Evolutionary conservation across 164 flowering plant species (phyloP), one percentile per base, ranked within the genome.

Genomic region (Kalanchoe fedtschenkoi): DNA sequence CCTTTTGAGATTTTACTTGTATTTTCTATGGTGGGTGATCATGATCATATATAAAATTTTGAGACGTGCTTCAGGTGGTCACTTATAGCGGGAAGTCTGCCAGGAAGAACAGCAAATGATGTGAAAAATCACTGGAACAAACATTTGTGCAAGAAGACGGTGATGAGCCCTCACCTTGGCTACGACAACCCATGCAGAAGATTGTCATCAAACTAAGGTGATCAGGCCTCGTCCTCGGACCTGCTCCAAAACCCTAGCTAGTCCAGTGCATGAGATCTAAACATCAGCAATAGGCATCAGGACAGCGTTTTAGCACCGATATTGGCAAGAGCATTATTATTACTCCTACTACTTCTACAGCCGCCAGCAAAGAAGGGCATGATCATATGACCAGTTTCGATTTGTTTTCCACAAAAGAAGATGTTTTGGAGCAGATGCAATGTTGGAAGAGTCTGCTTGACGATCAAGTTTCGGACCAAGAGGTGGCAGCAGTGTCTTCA

Each of bases 71-170:
- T n/a, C 38, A 64, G 66, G 44, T 64, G 66, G 66, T 64, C 66
- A 13, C 30, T 64, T 17, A 64, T 64, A 21, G 66, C 66, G 6
- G 66, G 41, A 32, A 64, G 66, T 33, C 29, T 64, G 34, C 66
- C 66, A 11, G 60, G 66, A 47, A 47, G 66, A 51, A 64, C 66
- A 8, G 44, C 44, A 17, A 64, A 64, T 28, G 66, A 64, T 34
- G 66, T 64, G 11, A 64, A 64, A 17, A 64, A 64, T 51, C 53
- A 64, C 26, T 64, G 66, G 59, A 64, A 64, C 59, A 64, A 60
- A 9, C 66, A 64, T 34, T 24, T 64, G 17, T 6, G 38, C 15
- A 64, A 64, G 66, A 64, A 64, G 39, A 26, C 35, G 21, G 51
- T 17, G 6, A 44, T n/a, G 51, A 44, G 13, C 24, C 51, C n/a